Evolutionary conservation across 345 rosid species (phyloP).

Genomic region (Pistacia integerrima): DNA sequence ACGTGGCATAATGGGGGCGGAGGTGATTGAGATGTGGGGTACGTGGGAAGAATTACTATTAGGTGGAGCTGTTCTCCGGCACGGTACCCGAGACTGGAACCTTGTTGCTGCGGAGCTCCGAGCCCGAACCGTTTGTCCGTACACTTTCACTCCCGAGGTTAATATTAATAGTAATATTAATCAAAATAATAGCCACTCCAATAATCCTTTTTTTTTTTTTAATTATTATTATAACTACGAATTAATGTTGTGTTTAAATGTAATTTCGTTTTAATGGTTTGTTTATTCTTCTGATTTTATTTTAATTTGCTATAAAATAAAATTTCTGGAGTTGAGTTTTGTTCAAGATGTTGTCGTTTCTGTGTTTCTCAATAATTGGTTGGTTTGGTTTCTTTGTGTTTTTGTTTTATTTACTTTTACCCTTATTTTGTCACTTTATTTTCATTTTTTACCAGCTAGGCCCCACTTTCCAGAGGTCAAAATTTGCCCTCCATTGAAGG

Average conservation of each 20-base stretch:
- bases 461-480: background rate
- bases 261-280: background rate
- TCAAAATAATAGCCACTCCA: background rate
- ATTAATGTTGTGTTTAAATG: background rate
- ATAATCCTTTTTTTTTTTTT: background rate
- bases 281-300: background rate
- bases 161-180: constrained; percentile 28
- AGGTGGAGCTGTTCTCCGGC: constrained; percentile 90
- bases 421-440: constrained; percentile 1
- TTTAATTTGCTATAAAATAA: background rate
- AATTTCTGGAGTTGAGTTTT: background rate
- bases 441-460: background rate
- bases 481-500: background rate
- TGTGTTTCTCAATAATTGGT: background rate
- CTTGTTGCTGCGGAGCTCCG: constrained; percentile 76
- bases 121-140: constrained; percentile 56
- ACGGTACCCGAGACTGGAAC: constrained; percentile 79
- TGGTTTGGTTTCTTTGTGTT: background rate
- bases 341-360: background rate
- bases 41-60: constrained; percentile 93
- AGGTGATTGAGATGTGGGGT: constrained; percentile 59
- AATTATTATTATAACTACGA: background rate
- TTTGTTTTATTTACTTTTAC: background rate
- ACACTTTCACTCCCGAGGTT: constrained; percentile 73
- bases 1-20: constrained; percentile 33